Base-by-base conservation (phyloP, 768 basidiomycete species). In the Dacryopinax primogenitus region DNA sequence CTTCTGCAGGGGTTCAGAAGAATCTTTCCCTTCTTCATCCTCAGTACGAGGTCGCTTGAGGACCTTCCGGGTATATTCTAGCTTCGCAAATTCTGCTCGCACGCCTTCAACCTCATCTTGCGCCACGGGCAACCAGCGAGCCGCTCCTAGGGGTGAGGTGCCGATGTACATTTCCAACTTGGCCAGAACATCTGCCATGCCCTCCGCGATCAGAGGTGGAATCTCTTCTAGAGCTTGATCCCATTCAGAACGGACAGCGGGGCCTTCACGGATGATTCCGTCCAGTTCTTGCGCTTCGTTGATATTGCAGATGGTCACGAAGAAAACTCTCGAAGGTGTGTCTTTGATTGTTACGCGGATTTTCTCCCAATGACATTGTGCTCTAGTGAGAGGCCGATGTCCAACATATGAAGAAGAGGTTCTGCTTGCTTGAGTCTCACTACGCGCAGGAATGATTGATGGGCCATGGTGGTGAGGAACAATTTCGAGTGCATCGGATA, bases 221-320 rank as follows among this genome's bases (percentile, higher is more conserved):
- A 58, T 32, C 3, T 58, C 51, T 21, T 13, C 13, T 9, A 58
- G 26, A 9, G 51, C 26, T 21, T 28, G 13, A 58, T 28, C 13
- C 26, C 3, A 58, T 58, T 58, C 51, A 2, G 4, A 23, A 9
- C 3, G 13, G 18, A 23, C 4, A 28, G 26, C 13, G 2, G 26
- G 26, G 15, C 51, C 51, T 32, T 58, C 13, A 30, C 51, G 51
- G 3, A 6, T 58, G 51, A 58, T 21, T 9, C 51, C 51, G 3
- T 58, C 51, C 26, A 58, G 13, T 30, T 26, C 26, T 30, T 21
- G 51, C 15, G 51, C 30, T 9, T 58, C 51, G 51, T 58, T 32
- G 30, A 58, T 58, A 32, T 58, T 58, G 26, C 51, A 58, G 51
- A 58, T 58, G 7, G 51, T 58, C 51, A 58, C 51, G 13, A 58